Conservation (phyloP, 2,329 filamentous ascomycete genomes). For the Chaetomiaceae sp. region DNA sequence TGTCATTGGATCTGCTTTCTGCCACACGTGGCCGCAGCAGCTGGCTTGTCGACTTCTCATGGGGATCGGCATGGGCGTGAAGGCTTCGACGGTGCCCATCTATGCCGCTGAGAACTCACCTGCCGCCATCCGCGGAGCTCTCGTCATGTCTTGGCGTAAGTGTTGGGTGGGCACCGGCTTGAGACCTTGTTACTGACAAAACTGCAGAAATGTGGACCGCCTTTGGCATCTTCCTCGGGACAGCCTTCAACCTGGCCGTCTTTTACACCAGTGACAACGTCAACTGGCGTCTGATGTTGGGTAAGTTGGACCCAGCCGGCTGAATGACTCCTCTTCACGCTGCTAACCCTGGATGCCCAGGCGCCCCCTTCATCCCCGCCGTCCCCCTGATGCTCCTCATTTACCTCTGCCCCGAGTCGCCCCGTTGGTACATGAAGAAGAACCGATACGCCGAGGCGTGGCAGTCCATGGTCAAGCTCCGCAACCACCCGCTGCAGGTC, state of each 20-base stretch:
- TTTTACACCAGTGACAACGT: slow-evolving; percentile 24
- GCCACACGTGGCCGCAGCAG: slow-evolving; percentile 67
- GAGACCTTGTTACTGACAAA: slow-evolving; percentile 3
- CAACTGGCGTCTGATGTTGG: slow-evolving; percentile 39
- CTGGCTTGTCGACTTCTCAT: slow-evolving; percentile 67
- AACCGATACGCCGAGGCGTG: slow-evolving; percentile 58
- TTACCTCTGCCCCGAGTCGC: slow-evolving; percentile 63
- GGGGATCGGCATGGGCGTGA: slow-evolving; percentile 73
- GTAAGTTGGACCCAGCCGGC: slow-evolving; percentile 2
- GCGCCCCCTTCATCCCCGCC: slow-evolving; percentile 57
- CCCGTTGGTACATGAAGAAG: slow-evolving; percentile 65
- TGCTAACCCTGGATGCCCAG: slow-evolving; percentile 25
- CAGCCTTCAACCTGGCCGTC: slow-evolving; percentile 58
- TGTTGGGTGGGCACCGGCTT: slow-evolving; percentile 5
- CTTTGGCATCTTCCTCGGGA: slow-evolving; percentile 59
- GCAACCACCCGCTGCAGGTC: slow-evolving; percentile 53
- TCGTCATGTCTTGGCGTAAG: slow-evolving; percentile 74
- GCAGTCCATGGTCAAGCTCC: slow-evolving; percentile 47
- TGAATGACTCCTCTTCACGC: background rate
- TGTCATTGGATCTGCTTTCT: slow-evolving; percentile 66
- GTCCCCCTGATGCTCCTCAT: slow-evolving; percentile 57
- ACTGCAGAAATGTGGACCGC: slow-evolving; percentile 56
- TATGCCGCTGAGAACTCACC: slow-evolving; percentile 73
- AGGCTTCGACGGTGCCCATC: slow-evolving; percentile 68
- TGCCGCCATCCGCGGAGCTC: slow-evolving; percentile 63